Evolutionary conservation across 805 yeast genomes (phyloP), one percentile per base, ranked within the genome.

Genomic region (Martiniozyma abietophila): DNA sequence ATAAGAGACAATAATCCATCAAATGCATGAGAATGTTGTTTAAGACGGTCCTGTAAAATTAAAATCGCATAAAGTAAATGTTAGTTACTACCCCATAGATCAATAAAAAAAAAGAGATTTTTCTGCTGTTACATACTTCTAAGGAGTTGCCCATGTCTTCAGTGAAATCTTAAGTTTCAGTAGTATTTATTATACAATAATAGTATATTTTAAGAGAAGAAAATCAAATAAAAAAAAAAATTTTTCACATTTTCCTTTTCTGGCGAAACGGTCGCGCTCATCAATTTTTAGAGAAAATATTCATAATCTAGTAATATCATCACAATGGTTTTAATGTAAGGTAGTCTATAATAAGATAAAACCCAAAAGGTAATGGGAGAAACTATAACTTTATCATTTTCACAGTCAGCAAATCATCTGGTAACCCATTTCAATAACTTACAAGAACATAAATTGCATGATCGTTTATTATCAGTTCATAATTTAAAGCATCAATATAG

Each of bases 1-100:
- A 89, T 88, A 56, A 89, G 64, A 15, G 96, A 84, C 39, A 89
- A 64, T 34, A 89, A 64, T 17, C 96, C 95, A 53, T 83, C 84
- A 55, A 89, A 89, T 4, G 96, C 85, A 33, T 74, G 64, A 10
- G 92, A 76, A 51, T 80, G 86, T 21, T 74, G 74, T 58, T 80
- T 76, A 46, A 82, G 69, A 45, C 94, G 75, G 52, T 82, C 92
- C 77, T 76, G 38, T 29, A 33, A n/a, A n/a, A n/a, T n/a, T n/a
- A n/a, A n/a, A n/a, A 10, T 25, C 9, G 20, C 17, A 15, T 6
- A 16, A 21, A 18, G 17, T 12, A 25, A 22, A 11, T 18, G 38
- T 27, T 33, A 34, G 36, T 32, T n/a, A n/a, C n/a, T n/a, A n/a
- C n/a, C n/a, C n/a, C n/a, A n/a, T n/a, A n/a, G n/a, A n/a, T n/a